A percentile compares a stretch with the other conserved stretches of the same genome.
phyloP scores from a whole-genome alignment of 2,329 filamentous ascomycete genomes.

The Plenodomus tracheiphilus region DNA sequence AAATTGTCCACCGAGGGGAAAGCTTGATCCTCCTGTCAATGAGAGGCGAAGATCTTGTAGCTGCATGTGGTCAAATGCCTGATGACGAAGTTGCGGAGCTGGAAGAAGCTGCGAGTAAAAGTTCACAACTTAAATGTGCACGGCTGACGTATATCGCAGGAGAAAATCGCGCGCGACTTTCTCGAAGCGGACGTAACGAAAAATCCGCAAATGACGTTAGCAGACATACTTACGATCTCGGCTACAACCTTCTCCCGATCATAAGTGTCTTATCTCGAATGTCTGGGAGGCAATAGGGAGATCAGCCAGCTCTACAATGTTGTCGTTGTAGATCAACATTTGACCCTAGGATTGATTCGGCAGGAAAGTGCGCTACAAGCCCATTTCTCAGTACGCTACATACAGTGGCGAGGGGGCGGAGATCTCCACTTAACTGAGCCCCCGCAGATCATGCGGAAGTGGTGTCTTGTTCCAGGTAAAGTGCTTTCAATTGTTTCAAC shows the following conservation, averaged over 20 bases:
- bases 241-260: slow-evolving; percentile 10
- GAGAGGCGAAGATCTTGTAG: slow-evolving; percentile 74
- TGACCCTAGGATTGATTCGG: background rate
- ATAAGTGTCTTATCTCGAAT: background rate
- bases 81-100: slow-evolving; percentile 66
- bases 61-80: slow-evolving; percentile 70
- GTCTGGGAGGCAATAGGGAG: too few species aligned
- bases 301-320: too few species aligned
- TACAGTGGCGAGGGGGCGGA: background rate
- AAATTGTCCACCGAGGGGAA: slow-evolving; percentile 75
- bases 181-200: slow-evolving; percentile 42
- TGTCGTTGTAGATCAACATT: background rate
- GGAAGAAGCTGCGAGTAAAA: slow-evolving; percentile 62
- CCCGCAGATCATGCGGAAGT: background rate
- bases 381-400: too few species aligned
- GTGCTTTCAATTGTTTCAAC: background rate
- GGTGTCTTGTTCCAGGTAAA: background rate
- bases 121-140: background rate
- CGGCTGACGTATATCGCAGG: slow-evolving; percentile 26
- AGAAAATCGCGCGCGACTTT: slow-evolving; percentile 50
- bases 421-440: background rate
- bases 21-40: slow-evolving; percentile 69
- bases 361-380: background rate
- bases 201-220: slow-evolving; percentile 42
- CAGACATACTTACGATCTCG: slow-evolving; percentile 40